Evolutionary conservation across 2,329 filamentous ascomycete genomes (phyloP).

Genomic region (Phialophora tarda): DNA sequence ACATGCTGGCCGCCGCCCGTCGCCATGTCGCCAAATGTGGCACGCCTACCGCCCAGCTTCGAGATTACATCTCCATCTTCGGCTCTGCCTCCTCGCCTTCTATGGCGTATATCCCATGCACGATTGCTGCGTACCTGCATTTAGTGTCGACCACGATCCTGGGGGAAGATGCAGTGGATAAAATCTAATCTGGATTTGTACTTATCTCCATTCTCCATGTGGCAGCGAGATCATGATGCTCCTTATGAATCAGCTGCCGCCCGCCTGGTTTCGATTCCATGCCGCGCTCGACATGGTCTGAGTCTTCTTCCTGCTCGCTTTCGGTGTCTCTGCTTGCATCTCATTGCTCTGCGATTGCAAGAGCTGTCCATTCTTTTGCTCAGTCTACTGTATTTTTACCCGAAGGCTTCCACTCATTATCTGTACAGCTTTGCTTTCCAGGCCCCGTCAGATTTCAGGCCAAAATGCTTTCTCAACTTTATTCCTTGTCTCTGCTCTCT

Average conservation of each 20-base stretch:
- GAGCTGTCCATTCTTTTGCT: conserved; percentile 10
- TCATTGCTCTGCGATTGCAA: conserved; percentile 7
- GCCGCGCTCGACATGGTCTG: background rate
- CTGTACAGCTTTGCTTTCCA: background rate
- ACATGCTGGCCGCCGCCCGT: background rate
- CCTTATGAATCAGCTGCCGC: conserved; percentile 26
- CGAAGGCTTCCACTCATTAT: background rate
- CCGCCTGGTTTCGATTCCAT: background rate
- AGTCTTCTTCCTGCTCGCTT: background rate
- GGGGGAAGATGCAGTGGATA: conserved; percentile 9
- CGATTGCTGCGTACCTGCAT: conserved; percentile 10
- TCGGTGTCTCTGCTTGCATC: background rate
- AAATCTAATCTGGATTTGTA: background rate
- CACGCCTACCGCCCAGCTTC: background rate
- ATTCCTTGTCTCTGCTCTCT: background rate
- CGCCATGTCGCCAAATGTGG: conserved; percentile 7
- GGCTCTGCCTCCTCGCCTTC: conserved; percentile 1
- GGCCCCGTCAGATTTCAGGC: background rate
- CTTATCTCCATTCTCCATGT: background rate
- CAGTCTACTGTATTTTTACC: background rate
- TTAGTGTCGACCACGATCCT: conserved; percentile 17
- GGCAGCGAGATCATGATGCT: conserved; percentile 6
- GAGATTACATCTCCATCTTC: conserved; percentile 22
- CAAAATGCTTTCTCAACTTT: conserved; percentile 18
- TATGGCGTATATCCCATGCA: conserved; percentile 7